A percentile compares a stretch with the other conserved stretches of the same genome.
Evolutionary conservation across 2,329 filamentous ascomycete genomes (phyloP).

Genomic region (Colletotrichum sp.): DNA sequence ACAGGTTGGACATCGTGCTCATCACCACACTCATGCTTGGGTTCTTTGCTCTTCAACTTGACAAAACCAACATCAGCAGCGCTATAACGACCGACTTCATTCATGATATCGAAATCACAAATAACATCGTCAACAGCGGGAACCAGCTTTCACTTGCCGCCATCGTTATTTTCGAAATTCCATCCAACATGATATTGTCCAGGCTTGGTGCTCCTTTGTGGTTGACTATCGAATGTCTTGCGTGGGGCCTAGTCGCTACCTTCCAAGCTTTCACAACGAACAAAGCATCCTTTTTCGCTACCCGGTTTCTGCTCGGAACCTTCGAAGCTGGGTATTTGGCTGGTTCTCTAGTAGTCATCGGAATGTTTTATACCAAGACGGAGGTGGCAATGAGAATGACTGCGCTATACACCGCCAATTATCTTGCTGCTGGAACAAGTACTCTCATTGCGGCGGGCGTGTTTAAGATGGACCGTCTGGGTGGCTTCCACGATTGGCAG

Average conservation of each 20-base stretch:
- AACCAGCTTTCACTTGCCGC: background rate
- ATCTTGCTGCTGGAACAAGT: background rate
- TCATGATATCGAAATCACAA: background rate
- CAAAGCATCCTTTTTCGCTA: background rate
- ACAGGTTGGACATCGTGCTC: background rate
- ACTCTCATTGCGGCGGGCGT: background rate
- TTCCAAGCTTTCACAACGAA: background rate
- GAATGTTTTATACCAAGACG: background rate
- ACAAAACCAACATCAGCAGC: background rate
- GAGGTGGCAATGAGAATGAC: background rate
- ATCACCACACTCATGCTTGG: background rate
- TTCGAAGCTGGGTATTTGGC: background rate
- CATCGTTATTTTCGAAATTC: conserved; percentile 3
- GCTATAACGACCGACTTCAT: background rate
- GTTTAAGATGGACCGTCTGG: background rate
- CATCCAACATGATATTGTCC: background rate
- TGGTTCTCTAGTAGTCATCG: background rate
- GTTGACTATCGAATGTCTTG: background rate
- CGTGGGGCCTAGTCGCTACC: background rate
- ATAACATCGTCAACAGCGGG: background rate
- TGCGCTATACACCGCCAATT: background rate
- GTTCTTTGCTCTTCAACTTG: background rate
- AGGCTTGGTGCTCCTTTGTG: background rate
- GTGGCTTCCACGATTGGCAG: background rate
- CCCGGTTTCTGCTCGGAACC: background rate